phyloP scores from a whole-genome alignment of 352 stramenopile genomes.

The Albugo candida region DNA sequence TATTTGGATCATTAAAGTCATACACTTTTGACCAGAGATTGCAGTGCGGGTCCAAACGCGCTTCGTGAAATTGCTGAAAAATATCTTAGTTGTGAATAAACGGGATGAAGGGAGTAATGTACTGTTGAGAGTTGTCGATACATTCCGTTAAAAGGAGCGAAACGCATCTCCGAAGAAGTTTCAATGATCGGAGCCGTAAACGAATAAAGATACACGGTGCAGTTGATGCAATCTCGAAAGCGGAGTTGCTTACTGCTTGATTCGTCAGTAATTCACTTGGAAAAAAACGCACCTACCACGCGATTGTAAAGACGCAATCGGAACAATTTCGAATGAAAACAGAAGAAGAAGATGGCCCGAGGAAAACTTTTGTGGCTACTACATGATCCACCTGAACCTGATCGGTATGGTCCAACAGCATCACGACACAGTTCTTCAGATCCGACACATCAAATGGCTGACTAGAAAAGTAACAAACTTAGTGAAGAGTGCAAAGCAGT shows the following conservation, averaged over 20 bases:
- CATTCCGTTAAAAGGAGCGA: constrained; percentile 78
- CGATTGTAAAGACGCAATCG: constrained; percentile 80
- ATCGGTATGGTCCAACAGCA: constrained; percentile 75
- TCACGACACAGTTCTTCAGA: constrained; percentile 57
- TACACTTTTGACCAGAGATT: constrained; percentile 84
- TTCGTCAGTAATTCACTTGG: neutral
- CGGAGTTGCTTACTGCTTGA: constrained; percentile 71
- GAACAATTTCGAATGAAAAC: constrained; percentile 82
- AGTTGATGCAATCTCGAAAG: constrained; percentile 65
- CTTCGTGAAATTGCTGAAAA: constrained; percentile 39
- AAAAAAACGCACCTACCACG: constrained; percentile 26
- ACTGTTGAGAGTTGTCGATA: constrained; percentile 51
- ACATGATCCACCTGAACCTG: constrained; percentile 84
- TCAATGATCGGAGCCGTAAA: constrained; percentile 86
- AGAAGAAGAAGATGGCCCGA: constrained; percentile 69
- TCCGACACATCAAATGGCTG: constrained; percentile 81
- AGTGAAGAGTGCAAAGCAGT: neutral
- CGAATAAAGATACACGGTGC: constrained; percentile 75
- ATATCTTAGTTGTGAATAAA: neutral
- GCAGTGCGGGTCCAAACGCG: constrained; percentile 53
- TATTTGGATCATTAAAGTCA: constrained; percentile 84
- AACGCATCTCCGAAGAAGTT: constrained; percentile 65
- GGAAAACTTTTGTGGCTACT: constrained; percentile 70
- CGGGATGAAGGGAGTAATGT: neutral
- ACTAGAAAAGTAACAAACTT: constrained; percentile 7